phyloP scores from a whole-genome alignment of 768 basidiomycete genomes.

The Russula ochroleuca region DNA sequence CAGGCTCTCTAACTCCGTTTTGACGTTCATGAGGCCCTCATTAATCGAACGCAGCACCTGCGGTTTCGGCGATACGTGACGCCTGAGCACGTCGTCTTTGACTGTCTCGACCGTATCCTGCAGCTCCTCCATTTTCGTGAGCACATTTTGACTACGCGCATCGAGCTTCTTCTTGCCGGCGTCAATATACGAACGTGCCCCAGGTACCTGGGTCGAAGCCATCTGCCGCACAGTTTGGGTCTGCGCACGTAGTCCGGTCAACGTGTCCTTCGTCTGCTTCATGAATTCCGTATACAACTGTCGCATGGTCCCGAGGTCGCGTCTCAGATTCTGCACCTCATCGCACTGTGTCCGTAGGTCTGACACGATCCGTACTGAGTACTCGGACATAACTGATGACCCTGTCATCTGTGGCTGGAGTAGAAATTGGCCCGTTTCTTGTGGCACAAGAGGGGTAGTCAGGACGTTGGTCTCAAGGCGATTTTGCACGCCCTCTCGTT shows the following conservation, averaged over 20 bases:
- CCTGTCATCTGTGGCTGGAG: constrained; percentile 67
- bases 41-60: constrained; percentile 64
- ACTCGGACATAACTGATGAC: constrained; percentile 66
- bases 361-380: constrained; percentile 65
- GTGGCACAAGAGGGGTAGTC: constrained; percentile 44
- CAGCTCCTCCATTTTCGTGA: constrained; percentile 93
- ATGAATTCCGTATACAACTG: constrained; percentile 95
- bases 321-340: constrained; percentile 86
- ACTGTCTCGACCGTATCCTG: constrained; percentile 83
- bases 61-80: constrained; percentile 79
- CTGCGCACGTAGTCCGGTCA: constrained; percentile 73
- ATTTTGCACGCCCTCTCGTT: constrained; percentile 32
- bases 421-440: constrained; percentile 65
- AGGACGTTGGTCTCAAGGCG: constrained; percentile 31
- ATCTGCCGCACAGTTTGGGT: constrained; percentile 86
- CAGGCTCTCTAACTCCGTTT: constrained; percentile 68
- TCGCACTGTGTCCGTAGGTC: constrained; percentile 92
- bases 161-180: constrained; percentile 93
- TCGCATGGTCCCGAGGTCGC: constrained; percentile 89
- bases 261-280: constrained; percentile 82
- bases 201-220: constrained; percentile 75
- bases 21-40: constrained; percentile 63
- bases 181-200: constrained; percentile 83
- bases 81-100: constrained; percentile 87
- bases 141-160: constrained; percentile 76